Evolutionary conservation across 176 grass and related monocot genomes (phyloP).

Genomic region (Triticum aestivum): IWGSC_CS_RefSeq_v2.1 NC_057798.1:509112147-509112646

Average conservation of each 20-base stretch:
- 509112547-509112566: constrained; percentile 2
- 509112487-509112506: neutral
- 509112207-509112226: constrained; percentile 1
- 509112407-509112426: neutral
- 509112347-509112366: neutral
- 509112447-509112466: neutral
- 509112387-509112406: constrained; percentile 14
- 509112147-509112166: constrained; percentile 4
- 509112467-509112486: neutral
- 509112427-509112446: neutral
- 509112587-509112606: constrained; percentile 32
- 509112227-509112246: constrained; percentile 38
- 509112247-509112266: neutral
- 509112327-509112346: constrained; percentile 18
- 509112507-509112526: neutral
- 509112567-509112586: constrained; percentile 39
- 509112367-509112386: neutral
- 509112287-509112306: neutral
- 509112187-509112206: constrained; percentile 25
- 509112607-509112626: constrained; percentile 23
- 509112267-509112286: neutral
- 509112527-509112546: neutral
- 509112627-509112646: constrained; percentile 39
- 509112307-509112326: neutral
- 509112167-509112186: constrained; percentile 17